Base-by-base conservation (phyloP, 768 basidiomycete genomes). In the Calocybe gangraenosa region DNA sequence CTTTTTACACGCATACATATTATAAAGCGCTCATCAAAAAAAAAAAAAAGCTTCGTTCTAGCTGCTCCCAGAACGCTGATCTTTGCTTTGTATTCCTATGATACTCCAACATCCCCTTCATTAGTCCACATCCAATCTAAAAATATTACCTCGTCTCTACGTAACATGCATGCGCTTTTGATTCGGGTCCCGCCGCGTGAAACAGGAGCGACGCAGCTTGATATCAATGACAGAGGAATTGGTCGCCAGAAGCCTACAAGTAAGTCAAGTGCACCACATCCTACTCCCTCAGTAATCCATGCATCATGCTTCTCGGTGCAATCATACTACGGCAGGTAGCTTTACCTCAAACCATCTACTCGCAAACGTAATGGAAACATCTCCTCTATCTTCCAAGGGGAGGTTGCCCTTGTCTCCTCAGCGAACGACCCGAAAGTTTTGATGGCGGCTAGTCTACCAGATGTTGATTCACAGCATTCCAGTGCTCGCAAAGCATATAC, bases 131-230 rank as follows among this genome's bases (percentile, higher is more conserved):
- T n/a, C n/a, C n/a, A n/a, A n/a, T n/a, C n/a, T n/a, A n/a, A n/a
- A n/a, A n/a, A n/a, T n/a, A n/a, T n/a, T n/a, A n/a, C n/a, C n/a
- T n/a, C n/a, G n/a, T n/a, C n/a, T n/a, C n/a, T n/a, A n/a, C n/a
- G n/a, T n/a, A n/a, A n/a, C n/a, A n/a, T n/a, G n/a, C n/a, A n/a
- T n/a, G n/a, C n/a, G n/a, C n/a, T n/a, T n/a, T n/a, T n/a, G n/a
- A n/a, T n/a, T n/a, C n/a, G n/a, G n/a, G n/a, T n/a, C n/a, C n/a
- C n/a, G n/a, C 30, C 78, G 84, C 13, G 82, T 86, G 35, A 85
- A 89, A 49, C 71, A 81, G 44, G 84, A 87, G 46, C 74, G 84
- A 44, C 75, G 72, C 21, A 69, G 71, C 4, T 71, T 87, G 10
- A 68, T 78, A 7, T 71, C 73, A 3, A 70, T 78, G 33, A 59